Evolutionary conservation across 768 basidiomycete genomes (phyloP).

Genomic region (Russula emetica): DNA sequence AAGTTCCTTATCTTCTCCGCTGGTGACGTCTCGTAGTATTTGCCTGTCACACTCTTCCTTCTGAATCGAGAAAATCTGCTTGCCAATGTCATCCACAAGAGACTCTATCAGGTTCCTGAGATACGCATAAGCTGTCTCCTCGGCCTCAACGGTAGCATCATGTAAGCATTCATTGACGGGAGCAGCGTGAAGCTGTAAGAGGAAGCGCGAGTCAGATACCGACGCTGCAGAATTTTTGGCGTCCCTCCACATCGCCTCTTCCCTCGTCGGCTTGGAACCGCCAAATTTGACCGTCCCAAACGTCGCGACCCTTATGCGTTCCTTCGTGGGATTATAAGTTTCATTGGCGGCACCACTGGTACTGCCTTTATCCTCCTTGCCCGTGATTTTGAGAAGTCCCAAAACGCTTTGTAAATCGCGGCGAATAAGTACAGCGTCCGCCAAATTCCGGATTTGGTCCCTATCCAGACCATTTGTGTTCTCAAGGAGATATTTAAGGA

Average conservation of each 20-base stretch:
- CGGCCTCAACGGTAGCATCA: background rate
- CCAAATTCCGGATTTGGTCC: background rate
- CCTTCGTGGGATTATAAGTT: too few relatives aligned
- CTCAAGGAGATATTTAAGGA: constrained; percentile 3
- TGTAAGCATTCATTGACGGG: background rate
- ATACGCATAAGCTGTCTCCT: constrained; percentile 5
- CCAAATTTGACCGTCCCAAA: too few relatives aligned
- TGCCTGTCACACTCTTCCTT: constrained; percentile 11
- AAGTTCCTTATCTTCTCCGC: background rate
- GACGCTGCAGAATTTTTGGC: background rate
- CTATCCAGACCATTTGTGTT: background rate
- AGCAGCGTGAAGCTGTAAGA: background rate
- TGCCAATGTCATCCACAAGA: background rate
- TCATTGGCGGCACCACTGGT: too few relatives aligned
- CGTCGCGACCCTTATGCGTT: too few relatives aligned
- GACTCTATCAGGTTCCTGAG: constrained; percentile 9
- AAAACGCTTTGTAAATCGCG: background rate
- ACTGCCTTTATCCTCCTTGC: background rate
- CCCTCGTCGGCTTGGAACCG: background rate
- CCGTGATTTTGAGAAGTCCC: background rate
- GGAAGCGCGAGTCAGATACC: constrained; percentile 19
- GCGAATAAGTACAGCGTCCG: background rate
- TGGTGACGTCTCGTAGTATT: constrained; percentile 9
- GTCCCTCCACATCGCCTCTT: constrained; percentile 8
- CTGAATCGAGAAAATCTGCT: constrained; percentile 15